Evolutionary conservation across 208 protist species (phyloP).

Genomic region (Crithidia bombi): DNA sequence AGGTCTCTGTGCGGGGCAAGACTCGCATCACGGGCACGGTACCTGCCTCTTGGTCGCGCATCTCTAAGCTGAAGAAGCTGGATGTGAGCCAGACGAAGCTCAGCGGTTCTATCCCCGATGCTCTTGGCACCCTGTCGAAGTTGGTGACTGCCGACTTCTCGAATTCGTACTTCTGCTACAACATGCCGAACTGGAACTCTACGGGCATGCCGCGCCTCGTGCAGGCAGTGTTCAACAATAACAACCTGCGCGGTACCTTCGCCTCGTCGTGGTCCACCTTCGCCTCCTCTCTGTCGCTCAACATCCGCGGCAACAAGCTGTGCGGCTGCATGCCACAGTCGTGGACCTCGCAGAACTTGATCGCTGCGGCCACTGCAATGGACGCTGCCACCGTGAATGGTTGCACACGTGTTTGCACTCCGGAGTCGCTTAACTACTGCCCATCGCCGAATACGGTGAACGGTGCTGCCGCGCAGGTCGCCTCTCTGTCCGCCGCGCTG

Average conservation of each 20-base stretch:
- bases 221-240: slow-evolving; percentile 16
- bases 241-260: slow-evolving; percentile 34
- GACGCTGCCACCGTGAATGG: slow-evolving; percentile 8
- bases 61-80: slow-evolving; percentile 10
- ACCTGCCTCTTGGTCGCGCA: slow-evolving; percentile 24
- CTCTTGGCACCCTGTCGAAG: slow-evolving; percentile 1
- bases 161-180: slow-evolving; percentile 28
- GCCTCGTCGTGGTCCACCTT: slow-evolving; percentile 31
- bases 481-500: not conserved
- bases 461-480: slow-evolving; percentile 8
- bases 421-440: slow-evolving; percentile 18
- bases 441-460: not conserved
- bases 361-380: slow-evolving; percentile 25
- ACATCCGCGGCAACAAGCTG: slow-evolving; percentile 30
- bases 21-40: slow-evolving; percentile 24
- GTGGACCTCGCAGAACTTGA: slow-evolving; percentile 18
- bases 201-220: slow-evolving; percentile 22
- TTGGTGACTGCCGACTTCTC: slow-evolving; percentile 18
- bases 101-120: slow-evolving; percentile 17
- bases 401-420: slow-evolving; percentile 18
- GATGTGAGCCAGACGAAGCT: slow-evolving; percentile 25
- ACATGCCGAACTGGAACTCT: slow-evolving; percentile 32
- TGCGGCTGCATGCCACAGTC: slow-evolving; percentile 30
- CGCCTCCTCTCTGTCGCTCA: slow-evolving; percentile 10
- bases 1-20: slow-evolving; percentile 25